These are phyloP conservation scores for Colletotrichum tabaci DNA, from an alignment of 2,329 filamentous ascomycete species.

Conservation along the genomic window DNA sequence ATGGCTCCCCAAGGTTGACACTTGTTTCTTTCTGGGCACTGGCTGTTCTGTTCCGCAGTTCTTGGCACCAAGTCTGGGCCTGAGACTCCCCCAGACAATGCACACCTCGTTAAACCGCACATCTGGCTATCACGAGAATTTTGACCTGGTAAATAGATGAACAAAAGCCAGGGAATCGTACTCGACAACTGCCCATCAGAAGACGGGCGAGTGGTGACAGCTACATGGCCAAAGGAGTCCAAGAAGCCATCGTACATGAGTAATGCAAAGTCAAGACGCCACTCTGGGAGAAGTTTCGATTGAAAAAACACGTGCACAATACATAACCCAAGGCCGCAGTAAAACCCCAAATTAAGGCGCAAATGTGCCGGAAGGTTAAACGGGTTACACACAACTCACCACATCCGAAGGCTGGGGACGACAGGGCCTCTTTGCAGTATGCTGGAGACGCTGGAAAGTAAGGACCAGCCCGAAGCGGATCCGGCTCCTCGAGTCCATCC, in stretches of 20 bases:
- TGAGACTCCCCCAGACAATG: constrained; percentile 7
- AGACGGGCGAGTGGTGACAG: background rate
- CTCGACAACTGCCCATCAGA: background rate
- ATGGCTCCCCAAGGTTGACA: constrained; percentile 24
- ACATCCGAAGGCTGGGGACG: background rate
- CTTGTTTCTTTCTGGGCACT: constrained; percentile 31
- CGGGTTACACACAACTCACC: background rate
- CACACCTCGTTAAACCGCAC: constrained; percentile 2
- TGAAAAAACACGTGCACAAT: background rate
- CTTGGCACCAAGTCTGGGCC: constrained; percentile 20
- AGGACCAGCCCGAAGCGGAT: background rate
- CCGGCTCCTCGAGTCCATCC: background rate
- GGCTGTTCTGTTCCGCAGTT: constrained; percentile 30
- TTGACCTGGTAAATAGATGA: background rate
- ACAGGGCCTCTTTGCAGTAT: background rate
- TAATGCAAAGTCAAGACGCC: constrained; percentile 4
- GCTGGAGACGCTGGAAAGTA: background rate
- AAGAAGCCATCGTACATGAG: background rate
- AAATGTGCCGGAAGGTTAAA: background rate
- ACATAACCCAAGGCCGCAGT: background rate
- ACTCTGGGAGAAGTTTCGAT: background rate
- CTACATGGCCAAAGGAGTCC: background rate
- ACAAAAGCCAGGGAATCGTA: background rate
- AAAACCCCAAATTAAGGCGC: background rate
- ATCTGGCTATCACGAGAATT: background rate